phyloP scores from a whole-genome alignment of 306 rosid genomes.

The Rosa chinensis region DNA sequence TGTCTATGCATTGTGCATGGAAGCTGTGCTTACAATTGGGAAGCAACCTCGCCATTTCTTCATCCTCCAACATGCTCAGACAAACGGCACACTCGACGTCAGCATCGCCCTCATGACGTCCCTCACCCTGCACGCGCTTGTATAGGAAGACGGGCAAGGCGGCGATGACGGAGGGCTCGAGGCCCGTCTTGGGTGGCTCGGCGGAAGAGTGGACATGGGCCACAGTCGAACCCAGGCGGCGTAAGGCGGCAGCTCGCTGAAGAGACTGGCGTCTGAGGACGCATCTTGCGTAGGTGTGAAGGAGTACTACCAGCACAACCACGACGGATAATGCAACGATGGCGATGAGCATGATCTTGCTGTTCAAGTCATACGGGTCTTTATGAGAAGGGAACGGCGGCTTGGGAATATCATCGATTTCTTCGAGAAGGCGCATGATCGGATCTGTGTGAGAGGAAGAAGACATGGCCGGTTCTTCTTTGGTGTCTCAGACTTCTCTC shows the following conservation, averaged over 20 bases:
- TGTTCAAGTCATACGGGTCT: constrained; percentile 35
- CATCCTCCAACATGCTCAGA: constrained; percentile 44
- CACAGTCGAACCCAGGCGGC: constrained; percentile 42
- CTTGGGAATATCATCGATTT: neutral
- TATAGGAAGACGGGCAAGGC: constrained; percentile 45
- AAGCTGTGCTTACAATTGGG: constrained; percentile 65
- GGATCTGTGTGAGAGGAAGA: neutral
- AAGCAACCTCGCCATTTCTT: constrained; percentile 42
- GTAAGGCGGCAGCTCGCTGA: constrained; percentile 46
- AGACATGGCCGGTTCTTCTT: constrained; percentile 1
- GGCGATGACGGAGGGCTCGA: constrained; percentile 38
- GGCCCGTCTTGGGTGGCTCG: constrained; percentile 40
- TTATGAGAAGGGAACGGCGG: neutral
- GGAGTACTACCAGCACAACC: constrained; percentile 54
- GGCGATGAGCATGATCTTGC: constrained; percentile 55
- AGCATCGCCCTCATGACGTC: neutral
- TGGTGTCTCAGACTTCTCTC: neutral
- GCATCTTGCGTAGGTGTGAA: constrained; percentile 72
- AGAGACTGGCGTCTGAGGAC: constrained; percentile 63
- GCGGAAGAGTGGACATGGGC: constrained; percentile 26
- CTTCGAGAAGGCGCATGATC: neutral
- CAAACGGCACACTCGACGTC: constrained; percentile 55
- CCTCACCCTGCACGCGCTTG: constrained; percentile 2
- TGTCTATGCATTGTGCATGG: constrained; percentile 57
- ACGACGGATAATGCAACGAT: constrained; percentile 55